These are phyloP conservation scores for Bipolaris cookei DNA, from an alignment of 2,329 filamentous ascomycete genomes.

Conservation along the genomic window DNA sequence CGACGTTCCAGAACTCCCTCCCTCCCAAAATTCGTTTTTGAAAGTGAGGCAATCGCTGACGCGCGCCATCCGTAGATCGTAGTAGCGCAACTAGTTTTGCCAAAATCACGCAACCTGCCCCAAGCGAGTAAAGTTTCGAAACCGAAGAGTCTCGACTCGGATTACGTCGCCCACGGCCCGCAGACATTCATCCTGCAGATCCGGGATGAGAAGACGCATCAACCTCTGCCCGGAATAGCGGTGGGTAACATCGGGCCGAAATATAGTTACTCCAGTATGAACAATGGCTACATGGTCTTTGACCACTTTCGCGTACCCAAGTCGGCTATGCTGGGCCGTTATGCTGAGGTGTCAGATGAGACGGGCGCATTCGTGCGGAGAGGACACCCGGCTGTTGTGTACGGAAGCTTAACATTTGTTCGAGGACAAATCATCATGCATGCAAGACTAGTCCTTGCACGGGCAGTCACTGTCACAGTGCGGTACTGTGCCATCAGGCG, in stretches of 20 bases:
- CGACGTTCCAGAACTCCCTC: conserved; percentile 15
- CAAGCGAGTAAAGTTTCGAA: conserved; percentile 21
- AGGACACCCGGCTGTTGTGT: conserved; percentile 58
- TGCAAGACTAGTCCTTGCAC: conserved; percentile 58
- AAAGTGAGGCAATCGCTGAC: conserved; percentile 1
- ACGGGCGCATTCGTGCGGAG: conserved; percentile 55
- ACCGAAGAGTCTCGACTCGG: conserved; percentile 6
- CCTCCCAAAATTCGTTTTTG: neutral
- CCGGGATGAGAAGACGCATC: conserved; percentile 56
- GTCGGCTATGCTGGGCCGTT: conserved; percentile 58
- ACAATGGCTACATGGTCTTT: conserved; percentile 63
- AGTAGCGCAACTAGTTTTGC: conserved; percentile 59
- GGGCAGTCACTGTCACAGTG: conserved; percentile 61
- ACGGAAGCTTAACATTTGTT: conserved; percentile 59
- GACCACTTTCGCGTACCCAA: conserved; percentile 56
- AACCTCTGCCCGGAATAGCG: conserved; percentile 56
- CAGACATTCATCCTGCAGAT: conserved; percentile 62
- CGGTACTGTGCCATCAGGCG: conserved; percentile 58
- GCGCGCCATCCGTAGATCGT: conserved; percentile 50
- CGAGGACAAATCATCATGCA: conserved; percentile 58
- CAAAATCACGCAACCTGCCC: conserved; percentile 20
- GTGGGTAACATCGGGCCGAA: conserved; percentile 64
- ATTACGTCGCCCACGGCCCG: conserved; percentile 56
- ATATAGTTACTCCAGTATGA: conserved; percentile 61
- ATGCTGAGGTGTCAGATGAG: conserved; percentile 56